Percentiles rank a stretch among this genome's conserved stretches.
Conservation (phyloP, 345 rosid species). For the Bruguiera gymnorhiza region DNA sequence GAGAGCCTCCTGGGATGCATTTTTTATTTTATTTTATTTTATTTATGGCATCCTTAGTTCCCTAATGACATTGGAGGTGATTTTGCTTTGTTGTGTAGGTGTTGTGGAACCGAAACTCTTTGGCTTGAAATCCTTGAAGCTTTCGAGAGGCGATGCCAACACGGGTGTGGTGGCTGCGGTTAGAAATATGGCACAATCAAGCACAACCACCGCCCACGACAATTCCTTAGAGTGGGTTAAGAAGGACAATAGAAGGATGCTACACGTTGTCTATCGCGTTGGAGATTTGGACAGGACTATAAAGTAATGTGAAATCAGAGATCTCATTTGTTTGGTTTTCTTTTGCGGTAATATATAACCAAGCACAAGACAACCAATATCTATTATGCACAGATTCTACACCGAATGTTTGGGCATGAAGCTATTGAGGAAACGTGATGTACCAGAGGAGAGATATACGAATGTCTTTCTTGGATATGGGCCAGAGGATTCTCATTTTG, state of each 20-base stretch:
- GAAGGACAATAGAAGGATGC: conserved; percentile 82
- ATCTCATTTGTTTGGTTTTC: background rate
- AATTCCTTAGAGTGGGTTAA: conserved; percentile 43
- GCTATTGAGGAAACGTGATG: conserved; percentile 89
- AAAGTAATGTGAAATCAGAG: conserved; percentile 40
- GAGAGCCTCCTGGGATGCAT: too few relatives aligned
- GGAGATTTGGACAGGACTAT: conserved; percentile 93
- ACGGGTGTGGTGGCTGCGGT: conserved; percentile 44
- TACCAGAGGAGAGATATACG: conserved; percentile 93
- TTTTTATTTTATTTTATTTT: too few relatives aligned
- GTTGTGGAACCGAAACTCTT: conserved; percentile 48
- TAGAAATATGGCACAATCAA: conserved; percentile 61
- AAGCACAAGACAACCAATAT: background rate
- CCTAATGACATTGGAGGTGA: background rate
- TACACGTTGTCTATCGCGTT: conserved; percentile 96
- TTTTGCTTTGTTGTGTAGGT: conserved; percentile 37
- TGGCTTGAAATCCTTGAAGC: conserved; percentile 44
- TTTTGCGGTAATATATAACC: background rate
- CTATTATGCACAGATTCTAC: conserved; percentile 59
- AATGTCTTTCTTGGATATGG: conserved; percentile 99
- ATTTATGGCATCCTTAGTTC: too few relatives aligned
- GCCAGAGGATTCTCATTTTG: conserved; percentile 93
- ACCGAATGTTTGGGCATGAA: conserved; percentile 98
- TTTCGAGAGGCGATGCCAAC: conserved; percentile 42
- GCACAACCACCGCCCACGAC: conserved; percentile 58